A percentile compares a stretch with the other conserved stretches of the same genome.
phyloP scores from a whole-genome alignment of 2,329 filamentous ascomycete species.

The Colletotrichum tanaceti region DNA sequence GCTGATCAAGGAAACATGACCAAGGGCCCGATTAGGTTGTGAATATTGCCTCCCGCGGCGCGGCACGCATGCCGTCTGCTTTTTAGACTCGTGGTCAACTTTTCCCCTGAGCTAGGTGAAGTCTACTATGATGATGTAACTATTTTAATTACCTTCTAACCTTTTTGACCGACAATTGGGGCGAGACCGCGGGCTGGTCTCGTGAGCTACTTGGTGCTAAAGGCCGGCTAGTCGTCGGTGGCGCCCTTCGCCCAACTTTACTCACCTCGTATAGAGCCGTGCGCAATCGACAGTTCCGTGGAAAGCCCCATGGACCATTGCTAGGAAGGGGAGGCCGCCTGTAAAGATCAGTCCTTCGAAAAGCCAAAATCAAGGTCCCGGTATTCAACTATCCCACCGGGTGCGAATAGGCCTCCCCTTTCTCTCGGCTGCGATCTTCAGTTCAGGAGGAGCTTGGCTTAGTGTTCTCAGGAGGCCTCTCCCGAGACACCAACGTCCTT shows the following conservation, averaged over 20 bases:
- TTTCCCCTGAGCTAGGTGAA: constrained; percentile 1
- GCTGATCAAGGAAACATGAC: too few relatives aligned
- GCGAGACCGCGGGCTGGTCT: not conserved
- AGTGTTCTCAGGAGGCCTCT: not conserved
- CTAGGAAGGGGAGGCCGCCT: not conserved
- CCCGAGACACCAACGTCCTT: not conserved
- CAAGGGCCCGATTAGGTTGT: not conserved
- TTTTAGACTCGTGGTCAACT: not conserved
- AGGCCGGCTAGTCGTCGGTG: not conserved
- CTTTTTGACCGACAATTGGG: not conserved
- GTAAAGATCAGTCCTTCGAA: not conserved
- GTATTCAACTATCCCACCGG: too few relatives aligned
- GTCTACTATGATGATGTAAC: not conserved
- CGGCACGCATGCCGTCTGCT: not conserved
- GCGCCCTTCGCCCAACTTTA: not conserved
- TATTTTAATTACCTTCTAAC: not conserved
- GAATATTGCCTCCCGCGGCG: not conserved
- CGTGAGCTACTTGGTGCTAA: not conserved
- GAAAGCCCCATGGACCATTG: not conserved
- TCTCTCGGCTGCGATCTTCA: not conserved
- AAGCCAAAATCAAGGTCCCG: not conserved
- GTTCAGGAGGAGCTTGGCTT: not conserved
- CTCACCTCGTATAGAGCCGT: not conserved
- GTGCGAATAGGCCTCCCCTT: not conserved
- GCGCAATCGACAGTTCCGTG: not conserved